A percentile compares a stretch with the other conserved stretches of the same genome.
Conservation (phyloP, 2,329 filamentous ascomycete species). For the Neofusicoccum ribis region DNA sequence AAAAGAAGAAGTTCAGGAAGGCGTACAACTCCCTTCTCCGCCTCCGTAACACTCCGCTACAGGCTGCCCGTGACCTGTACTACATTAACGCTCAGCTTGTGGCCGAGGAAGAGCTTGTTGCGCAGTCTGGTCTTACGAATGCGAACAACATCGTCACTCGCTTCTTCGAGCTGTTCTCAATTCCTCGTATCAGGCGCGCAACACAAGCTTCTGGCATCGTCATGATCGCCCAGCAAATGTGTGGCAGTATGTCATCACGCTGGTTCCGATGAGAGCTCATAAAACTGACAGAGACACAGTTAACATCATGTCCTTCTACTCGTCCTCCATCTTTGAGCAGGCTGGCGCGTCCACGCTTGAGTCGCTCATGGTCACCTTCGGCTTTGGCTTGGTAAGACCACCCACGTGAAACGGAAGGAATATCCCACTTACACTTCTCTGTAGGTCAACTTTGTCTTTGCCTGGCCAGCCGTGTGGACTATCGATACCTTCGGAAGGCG, state of each 20-base stretch:
- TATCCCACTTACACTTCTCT: conserved; percentile 44
- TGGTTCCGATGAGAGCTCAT: conserved; percentile 26
- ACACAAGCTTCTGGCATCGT: conserved; percentile 29
- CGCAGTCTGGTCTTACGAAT: conserved; percentile 1
- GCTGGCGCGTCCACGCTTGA: neutral
- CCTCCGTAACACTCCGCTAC: conserved; percentile 40
- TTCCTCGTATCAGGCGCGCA: conserved; percentile 30
- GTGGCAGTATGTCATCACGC: conserved; percentile 25
- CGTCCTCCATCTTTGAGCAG: conserved; percentile 33
- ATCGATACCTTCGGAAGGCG: conserved; percentile 44
- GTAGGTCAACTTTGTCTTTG: conserved; percentile 49
- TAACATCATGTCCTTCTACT: conserved; percentile 1
- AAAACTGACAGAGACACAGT: conserved; percentile 33
- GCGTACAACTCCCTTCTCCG: conserved; percentile 42
- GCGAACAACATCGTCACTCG: neutral
- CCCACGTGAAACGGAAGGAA: conserved; percentile 1
- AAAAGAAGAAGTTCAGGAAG: conserved; percentile 40
- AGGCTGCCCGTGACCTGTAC: conserved; percentile 49
- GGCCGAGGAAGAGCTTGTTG: conserved; percentile 36
- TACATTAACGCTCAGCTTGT: conserved; percentile 41
- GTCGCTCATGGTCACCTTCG: too few relatives aligned
- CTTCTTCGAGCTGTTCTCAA: conserved; percentile 24
- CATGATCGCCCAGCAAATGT: conserved; percentile 35
- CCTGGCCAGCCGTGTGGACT: conserved; percentile 47
- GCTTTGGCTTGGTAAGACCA: too few relatives aligned